Evolutionary conservation across 768 basidiomycete genomes (phyloP).

Genomic region (Leccinum olivaceopallidum): DNA sequence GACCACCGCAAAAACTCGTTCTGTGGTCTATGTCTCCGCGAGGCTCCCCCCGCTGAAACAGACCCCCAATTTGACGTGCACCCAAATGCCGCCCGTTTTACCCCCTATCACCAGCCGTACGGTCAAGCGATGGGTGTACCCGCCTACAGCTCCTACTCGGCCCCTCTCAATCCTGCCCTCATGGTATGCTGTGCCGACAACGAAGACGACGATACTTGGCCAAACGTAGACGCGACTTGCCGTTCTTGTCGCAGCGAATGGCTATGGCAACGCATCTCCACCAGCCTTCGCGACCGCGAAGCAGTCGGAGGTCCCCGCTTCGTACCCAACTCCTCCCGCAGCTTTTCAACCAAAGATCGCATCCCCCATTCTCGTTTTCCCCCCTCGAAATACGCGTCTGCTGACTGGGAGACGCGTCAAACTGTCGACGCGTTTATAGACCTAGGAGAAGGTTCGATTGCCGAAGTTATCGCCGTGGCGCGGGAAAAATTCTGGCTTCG

Average conservation of each 20-base stretch:
- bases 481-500: slow-evolving; percentile 74
- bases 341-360: slow-evolving; percentile 18
- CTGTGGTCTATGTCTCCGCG: slow-evolving; percentile 71
- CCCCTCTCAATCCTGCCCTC: slow-evolving; percentile 27
- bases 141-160: slow-evolving; percentile 27
- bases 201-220: slow-evolving; percentile 71
- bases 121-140: slow-evolving; percentile 25
- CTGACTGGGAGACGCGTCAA: slow-evolving; percentile 70
- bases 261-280: slow-evolving; percentile 60
- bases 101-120: slow-evolving; percentile 34
- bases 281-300: slow-evolving; percentile 50
- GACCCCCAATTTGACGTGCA: slow-evolving; percentile 38
- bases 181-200: slow-evolving; percentile 61
- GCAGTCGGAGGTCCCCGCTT: slow-evolving; percentile 52
- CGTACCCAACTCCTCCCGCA: slow-evolving; percentile 20
- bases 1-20: slow-evolving; percentile 65
- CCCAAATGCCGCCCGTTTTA: slow-evolving; percentile 32
- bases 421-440: slow-evolving; percentile 73
- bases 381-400: slow-evolving; percentile 31
- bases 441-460: slow-evolving; percentile 66
- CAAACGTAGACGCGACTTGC: slow-evolving; percentile 66
- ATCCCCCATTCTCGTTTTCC: slow-evolving; percentile 21
- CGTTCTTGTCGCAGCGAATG: slow-evolving; percentile 63
- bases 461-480: slow-evolving; percentile 58
- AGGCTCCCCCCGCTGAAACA: slow-evolving; percentile 47